Base-by-base conservation (phyloP, 2,329 filamentous ascomycete species). In the Colletotrichum sp. region DNA sequence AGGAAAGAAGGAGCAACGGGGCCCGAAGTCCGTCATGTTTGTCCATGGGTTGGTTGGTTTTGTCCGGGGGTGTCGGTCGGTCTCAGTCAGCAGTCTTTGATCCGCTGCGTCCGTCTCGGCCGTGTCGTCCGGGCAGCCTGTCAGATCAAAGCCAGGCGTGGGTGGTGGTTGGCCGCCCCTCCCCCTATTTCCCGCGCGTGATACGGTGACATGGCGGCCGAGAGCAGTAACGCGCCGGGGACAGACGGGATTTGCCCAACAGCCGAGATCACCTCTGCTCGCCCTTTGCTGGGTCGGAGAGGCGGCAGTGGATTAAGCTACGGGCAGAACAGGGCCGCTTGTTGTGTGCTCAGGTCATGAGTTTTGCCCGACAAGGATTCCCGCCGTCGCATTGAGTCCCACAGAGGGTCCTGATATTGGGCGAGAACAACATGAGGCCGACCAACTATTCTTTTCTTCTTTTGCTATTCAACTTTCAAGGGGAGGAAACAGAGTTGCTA, bases 101-200 rank as follows among this genome's bases (percentile, higher is more conserved):
- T 71, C 58, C 43, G 71, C n/a, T 64, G 67, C 24, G 71, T 60
- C 68, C 72, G 68, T 75, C 26, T 75, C 61, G 61, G 52, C 68
- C 61, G 55, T 67, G 61, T 72, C 55, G 68, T 75, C 69, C 68
- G 72, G 68, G 28, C 72, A 72, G 52, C 48, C 72, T 60, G 36
- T 48, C 48, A 65, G 36, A 38, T 38, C 36, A 38, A 8, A 18
- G n/a, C n/a, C 24, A 58, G 30, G 13, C 30, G 60, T 13, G 8
- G 9, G n/a, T 24, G 21, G 34, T 24, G 13, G 58, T 34, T 52
- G 30, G 24, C 64, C 48, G 52, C 67, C 48, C 63, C 32, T 36
- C 26, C 74, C 69, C 70, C 65, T 69, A 60, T 74, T 73, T 52
- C 64, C 48, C 43, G 34, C 70, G 73, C 70, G 63, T 65, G 52